Evolutionary conservation across 2,329 filamentous ascomycete species (phyloP).

Genomic region (Harringtonia lauricola): DNA sequence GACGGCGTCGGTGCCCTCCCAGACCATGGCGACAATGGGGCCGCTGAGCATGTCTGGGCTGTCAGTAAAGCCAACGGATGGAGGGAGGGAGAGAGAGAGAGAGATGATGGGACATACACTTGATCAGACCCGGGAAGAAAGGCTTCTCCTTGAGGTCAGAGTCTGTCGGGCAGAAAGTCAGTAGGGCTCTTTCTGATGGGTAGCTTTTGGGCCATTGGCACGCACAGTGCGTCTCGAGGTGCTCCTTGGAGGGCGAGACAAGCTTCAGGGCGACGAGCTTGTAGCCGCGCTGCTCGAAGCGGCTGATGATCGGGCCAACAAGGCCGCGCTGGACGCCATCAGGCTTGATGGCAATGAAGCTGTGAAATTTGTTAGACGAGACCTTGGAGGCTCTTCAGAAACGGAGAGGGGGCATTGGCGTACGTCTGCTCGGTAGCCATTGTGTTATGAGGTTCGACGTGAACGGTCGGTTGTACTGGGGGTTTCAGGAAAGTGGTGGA

Average conservation of each 20-base stretch:
- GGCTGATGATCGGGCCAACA: conserved; percentile 91
- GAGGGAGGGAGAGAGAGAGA: too few species aligned
- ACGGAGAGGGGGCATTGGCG: conserved; percentile 20
- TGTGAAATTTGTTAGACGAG: conserved; percentile 27
- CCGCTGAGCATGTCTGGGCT: conserved; percentile 83
- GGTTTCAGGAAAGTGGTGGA: conserved; percentile 16
- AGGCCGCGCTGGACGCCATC: conserved; percentile 99
- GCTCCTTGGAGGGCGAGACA: conserved; percentile 74
- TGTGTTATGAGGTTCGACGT: conserved; percentile 28
- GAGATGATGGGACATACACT: conserved; percentile 72
- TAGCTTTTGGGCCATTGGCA: conserved; percentile 10
- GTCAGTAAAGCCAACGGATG: conserved; percentile 7
- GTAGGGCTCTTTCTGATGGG: neutral
- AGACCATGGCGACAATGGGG: conserved; percentile 98
- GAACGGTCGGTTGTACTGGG: conserved; percentile 13
- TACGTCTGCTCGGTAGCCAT: conserved; percentile 85
- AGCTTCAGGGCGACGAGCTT: conserved; percentile 99
- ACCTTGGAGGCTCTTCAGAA: neutral
- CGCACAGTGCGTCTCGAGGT: conserved; percentile 92
- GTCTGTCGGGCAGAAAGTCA: conserved; percentile 34
- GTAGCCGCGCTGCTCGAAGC: conserved; percentile 98
- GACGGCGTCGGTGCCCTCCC: conserved; percentile 97
- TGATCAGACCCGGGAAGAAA: conserved; percentile 91
- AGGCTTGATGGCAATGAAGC: conserved; percentile 99
- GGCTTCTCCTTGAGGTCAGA: conserved; percentile 84